Evolutionary conservation across 139 green algal genomes (phyloP).

Genomic region (Pseudopediastrum boryanum): DNA sequence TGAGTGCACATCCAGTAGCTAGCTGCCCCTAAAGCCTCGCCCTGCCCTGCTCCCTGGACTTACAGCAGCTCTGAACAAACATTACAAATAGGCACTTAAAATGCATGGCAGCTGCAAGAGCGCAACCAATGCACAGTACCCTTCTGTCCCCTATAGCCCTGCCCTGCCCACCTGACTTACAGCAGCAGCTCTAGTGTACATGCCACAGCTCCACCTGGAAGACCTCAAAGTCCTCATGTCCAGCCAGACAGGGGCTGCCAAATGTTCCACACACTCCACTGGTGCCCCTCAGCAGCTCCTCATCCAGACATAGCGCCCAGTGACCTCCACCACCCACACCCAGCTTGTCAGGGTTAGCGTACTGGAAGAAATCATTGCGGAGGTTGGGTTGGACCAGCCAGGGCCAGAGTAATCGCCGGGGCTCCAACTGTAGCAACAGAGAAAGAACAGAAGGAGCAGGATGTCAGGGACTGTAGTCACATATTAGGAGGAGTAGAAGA

Average conservation of each 20-base stretch:
- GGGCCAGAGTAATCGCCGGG: slow-evolving; percentile 49
- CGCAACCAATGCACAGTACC: no score
- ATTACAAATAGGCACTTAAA: no score
- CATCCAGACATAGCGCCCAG: slow-evolving; percentile 80
- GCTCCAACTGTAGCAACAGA: slow-evolving; percentile 43
- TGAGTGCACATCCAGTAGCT: no score
- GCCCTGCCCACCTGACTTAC: no score
- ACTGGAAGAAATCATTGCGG: slow-evolving; percentile 85
- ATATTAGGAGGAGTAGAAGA: no score
- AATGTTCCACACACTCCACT: slow-evolving; percentile 75
- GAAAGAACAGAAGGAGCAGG: neutral
- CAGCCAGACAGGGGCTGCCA: slow-evolving; percentile 61
- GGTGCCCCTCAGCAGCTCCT: slow-evolving; percentile 73
- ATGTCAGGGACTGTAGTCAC: slow-evolving; percentile 36
- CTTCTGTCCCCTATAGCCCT: no score
- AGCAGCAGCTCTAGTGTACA: no score
- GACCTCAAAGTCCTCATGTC: slow-evolving; percentile 67
- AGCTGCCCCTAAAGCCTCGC: no score
- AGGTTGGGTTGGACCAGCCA: slow-evolving; percentile 48
- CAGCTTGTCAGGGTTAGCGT: slow-evolving; percentile 56
- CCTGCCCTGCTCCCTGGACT: no score
- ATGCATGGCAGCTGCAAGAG: no score
- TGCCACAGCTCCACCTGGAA: slow-evolving; percentile 75
- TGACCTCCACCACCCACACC: slow-evolving; percentile 69
- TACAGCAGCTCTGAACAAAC: no score